Base-by-base conservation (phyloP, 192 early-diverging fungal genomes). In the Backusella luteola region DNA sequence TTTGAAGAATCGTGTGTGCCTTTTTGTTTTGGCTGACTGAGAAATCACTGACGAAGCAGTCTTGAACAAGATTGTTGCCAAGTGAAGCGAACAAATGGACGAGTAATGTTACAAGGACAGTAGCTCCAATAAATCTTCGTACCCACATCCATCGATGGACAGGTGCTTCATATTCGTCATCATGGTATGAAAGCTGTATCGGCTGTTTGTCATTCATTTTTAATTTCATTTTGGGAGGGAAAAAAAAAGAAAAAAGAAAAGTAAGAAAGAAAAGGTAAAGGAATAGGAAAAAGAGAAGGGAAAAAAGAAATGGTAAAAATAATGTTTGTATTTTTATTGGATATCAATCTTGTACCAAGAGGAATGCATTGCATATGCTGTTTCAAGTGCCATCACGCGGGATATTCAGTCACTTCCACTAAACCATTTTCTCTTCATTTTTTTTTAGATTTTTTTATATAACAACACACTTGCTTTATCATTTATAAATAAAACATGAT, bases 71-170 rank as follows among this genome's bases (percentile, higher is more conserved):
- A 63, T 56, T 29, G 38, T 35, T 32, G 23, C 73, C 21, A 67
- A 29, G 36, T 12, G 56, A 63, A 63, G 56, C 23, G 3, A 63
- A 26, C 56, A 32, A 74, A 5, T 74, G 63, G 36, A 74, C 41
- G 39, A 63, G 21, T 44, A 74, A 23, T 29, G 56, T 49, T 6
- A 74, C 35, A 34, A 59, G 34, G 0, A 67, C 39, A 39, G 63
- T 39, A 66, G 34, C 59, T 8, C 59, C 34, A 29, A 67, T 53
- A 21, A 76, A 76, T 69, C 67, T 29, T 34, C 67, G 42, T 1
- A 76, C 75, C 42, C 67, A 69, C 44, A 67, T 34, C 66, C 75
- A 69, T 76, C 67, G 29, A 35, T 69, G 21, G 8, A 23, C 23
- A 63, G 73, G 34, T n/a, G 35, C 3, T 36, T 17, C 34, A 44